These are phyloP conservation scores for Eutrema japonicum DNA, from an alignment of 345 rosid species.

Conservation along the genomic window DNA sequence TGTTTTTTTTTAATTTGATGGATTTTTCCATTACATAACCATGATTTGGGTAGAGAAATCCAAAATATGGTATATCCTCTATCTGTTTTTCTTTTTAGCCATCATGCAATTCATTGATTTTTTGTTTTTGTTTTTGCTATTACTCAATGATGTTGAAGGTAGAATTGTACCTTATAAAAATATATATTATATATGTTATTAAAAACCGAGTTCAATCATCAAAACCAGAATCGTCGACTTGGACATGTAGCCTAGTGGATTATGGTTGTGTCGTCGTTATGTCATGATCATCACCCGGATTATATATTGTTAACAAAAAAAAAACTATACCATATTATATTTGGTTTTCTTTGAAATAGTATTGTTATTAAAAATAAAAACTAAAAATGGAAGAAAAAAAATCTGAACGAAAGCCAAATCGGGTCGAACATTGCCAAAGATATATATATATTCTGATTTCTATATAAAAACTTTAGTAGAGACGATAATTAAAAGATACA, in stretches of 20 bases:
- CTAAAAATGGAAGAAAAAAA: neutral
- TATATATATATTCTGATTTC: neutral
- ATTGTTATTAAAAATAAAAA: neutral
- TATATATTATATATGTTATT: no score
- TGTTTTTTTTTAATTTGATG: neutral
- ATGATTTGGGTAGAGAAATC: constrained; percentile 15
- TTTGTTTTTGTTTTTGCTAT: neutral
- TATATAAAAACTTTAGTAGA: constrained; percentile 3
- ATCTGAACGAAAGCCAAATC: constrained; percentile 30
- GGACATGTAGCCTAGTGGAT: no score
- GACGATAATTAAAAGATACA: constrained; percentile 26
- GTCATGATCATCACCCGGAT: neutral
- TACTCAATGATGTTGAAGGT: neutral
- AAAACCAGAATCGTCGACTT: no score
- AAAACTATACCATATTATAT: no score
- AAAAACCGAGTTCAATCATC: no score
- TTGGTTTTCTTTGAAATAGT: neutral
- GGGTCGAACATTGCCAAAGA: constrained; percentile 12
- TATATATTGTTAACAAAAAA: neutral
- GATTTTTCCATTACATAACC: neutral
- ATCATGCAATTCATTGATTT: constrained; percentile 20
- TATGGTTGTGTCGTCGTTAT: neutral
- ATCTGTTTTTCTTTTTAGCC: neutral
- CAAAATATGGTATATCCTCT: neutral
- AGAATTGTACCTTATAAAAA: neutral